Base-by-base conservation (phyloP, 768 basidiomycete species). In the Paxillus rubicundulus region DNA sequence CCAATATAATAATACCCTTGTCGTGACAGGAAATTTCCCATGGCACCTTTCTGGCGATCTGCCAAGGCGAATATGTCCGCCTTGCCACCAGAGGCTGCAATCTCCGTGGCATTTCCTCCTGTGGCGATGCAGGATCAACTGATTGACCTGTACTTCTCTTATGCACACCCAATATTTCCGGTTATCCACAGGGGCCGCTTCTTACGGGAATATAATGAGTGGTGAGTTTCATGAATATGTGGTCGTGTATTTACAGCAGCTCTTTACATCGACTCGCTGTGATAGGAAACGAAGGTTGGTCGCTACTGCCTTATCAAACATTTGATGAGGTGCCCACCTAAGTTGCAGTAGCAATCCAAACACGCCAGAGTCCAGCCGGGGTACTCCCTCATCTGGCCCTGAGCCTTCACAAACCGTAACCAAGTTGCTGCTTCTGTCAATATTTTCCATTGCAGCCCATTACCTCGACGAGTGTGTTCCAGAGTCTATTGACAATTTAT, bases 101-200 rank as follows among this genome's bases (percentile, higher is more conserved):
- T 78, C 39, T 65, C 74, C 36, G 73, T 81, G 32, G 70, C 69
- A 13, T 68, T 94, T 37, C 92, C 92, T 14, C 74, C 85, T 24
- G 61, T 74, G 18, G 75, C 77, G 16, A 71, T 81, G 32, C 90
- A 91, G 66, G 81, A 87, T 51, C 79, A 77, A 36, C 75, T 94
- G 4, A 66, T 94, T 45, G 78, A 81, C 30, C 72, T 92, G 8
- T 95, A 90, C 67, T 93, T 93, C 70, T 81, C 81, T 10, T 87
- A 91, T 61, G 84, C 88, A 28, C 92, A 95, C 59, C 91, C 92
- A 6, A 76, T 84, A 47, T 88, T 89, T 60, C 93, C 92, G 7
- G 76, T 94, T 42, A 70, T 93, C n/a, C 82, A 89, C 68, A 88
- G 85, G 68, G 71, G 69, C 12, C 77, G 80, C 18, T 92, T 93